Base-by-base conservation (phyloP, 2,329 filamentous ascomycete species). In the Monilinia fructigena region DNA sequence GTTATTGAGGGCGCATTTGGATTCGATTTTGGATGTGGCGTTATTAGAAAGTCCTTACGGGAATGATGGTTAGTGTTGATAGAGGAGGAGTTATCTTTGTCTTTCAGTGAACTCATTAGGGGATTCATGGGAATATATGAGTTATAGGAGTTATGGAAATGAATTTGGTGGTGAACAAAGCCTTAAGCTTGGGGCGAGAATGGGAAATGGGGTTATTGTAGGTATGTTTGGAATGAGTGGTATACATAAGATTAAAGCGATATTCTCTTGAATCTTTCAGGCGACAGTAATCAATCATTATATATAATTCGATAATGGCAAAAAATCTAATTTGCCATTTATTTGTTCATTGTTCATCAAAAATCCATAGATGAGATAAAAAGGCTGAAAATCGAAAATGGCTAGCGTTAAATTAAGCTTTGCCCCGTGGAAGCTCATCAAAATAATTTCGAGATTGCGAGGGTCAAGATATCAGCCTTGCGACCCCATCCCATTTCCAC, bases 51-150 rank as follows among this genome's bases (percentile, higher is more conserved):
- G 86, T 70, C 95, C 95, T 31, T 97, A 96, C 77, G 90, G 90
- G 5, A 97, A 97, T 98, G 92, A 90, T 93, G 45, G 83, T 98
- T 60, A 96, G 91, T 71, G 93, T 90, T 64, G 95, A 99, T 81
- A 83, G 94, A 72, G 91, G 89, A 50, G 95, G 95, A 0, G 89
- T 94, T 76, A 87, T 98, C 55, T 96, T 95, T 82, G 88, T 97
- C 63, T 96, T 89, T 66, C 76, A 77, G 60, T 77, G 69, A 68
- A 47, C 35, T n/a, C 16, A 23, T 8, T 4, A 35, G 31, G 31
- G 16, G 23, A 23, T n/a, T 14, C 45, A 14, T 35, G 52, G 60
- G 10, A 23, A 23, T 60, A 60, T 14, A 42, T 28, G 38, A 40
- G n/a, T 40, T n/a, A 52, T 55, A 40, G 62, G 45, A 59, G 65